These are phyloP conservation scores for Aureoboletus auriporus DNA, from an alignment of 768 basidiomycete species.

Conservation along the genomic window DNA sequence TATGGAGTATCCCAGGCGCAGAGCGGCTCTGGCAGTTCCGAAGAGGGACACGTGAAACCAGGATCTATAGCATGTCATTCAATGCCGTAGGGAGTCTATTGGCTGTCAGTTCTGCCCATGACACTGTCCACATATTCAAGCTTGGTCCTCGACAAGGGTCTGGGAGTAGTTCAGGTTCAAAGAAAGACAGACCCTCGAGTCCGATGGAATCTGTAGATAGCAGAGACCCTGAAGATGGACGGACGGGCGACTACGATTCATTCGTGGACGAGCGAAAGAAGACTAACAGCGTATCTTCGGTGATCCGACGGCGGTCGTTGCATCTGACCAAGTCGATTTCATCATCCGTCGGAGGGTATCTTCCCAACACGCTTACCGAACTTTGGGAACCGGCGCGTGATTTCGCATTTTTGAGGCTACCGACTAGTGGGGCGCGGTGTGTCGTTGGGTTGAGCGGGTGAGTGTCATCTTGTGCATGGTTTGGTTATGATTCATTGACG, in stretches of 20 bases:
- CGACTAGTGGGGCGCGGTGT: conserved; percentile 72
- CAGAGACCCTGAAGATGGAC: conserved; percentile 50
- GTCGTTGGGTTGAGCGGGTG: conserved; percentile 89
- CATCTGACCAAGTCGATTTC: conserved; percentile 74
- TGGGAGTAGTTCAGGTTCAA: conserved; percentile 10
- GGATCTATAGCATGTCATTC: conserved; percentile 83
- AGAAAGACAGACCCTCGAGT: conserved; percentile 42
- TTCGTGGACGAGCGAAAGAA: conserved; percentile 76
- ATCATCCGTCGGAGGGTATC: conserved; percentile 76
- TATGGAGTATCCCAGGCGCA: conserved; percentile 86
- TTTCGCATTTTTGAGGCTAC: conserved; percentile 87
- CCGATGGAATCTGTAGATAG: conserved; percentile 66
- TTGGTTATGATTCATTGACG: not conserved
- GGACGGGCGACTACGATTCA: conserved; percentile 77
- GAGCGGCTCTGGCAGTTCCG: conserved; percentile 96
- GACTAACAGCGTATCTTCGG: conserved; percentile 52
- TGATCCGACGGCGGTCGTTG: conserved; percentile 63
- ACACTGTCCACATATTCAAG: conserved; percentile 96
- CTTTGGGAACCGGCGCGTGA: conserved; percentile 97
- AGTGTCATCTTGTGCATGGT: conserved; percentile 25
- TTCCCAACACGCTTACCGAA: conserved; percentile 87
- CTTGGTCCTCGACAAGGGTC: conserved; percentile 45
- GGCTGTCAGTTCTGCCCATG: conserved; percentile 87
- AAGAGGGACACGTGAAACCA: conserved; percentile 80
- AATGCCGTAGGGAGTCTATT: conserved; percentile 80